A percentile compares a stretch with the other conserved stretches of the same genome.
Conservation (phyloP, 257 asterid genomes). For the Solanum megistacrolobum region DNA sequence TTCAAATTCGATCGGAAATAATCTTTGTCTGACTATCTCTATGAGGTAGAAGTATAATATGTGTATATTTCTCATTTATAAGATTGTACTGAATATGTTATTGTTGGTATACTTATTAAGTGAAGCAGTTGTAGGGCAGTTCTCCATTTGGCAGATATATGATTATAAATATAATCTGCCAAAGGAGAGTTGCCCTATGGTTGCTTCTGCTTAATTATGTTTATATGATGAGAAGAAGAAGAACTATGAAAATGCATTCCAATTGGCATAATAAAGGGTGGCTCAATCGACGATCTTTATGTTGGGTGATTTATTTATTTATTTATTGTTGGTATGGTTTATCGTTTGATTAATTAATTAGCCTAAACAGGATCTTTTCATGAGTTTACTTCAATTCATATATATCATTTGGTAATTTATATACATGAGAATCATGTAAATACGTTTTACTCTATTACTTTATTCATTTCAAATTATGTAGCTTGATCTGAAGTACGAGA, state of each 20-base stretch:
- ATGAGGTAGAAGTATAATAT: background rate
- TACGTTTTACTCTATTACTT: background rate
- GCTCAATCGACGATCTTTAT: background rate
- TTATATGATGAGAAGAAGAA: background rate
- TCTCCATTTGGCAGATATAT: conserved; percentile 4
- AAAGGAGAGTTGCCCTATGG: conserved; percentile 26
- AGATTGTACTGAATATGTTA: background rate
- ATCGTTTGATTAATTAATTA: background rate
- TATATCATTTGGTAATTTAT: background rate
- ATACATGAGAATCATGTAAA: background rate
- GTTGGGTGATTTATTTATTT: background rate
- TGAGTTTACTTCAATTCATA: background rate
- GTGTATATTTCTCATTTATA: background rate
- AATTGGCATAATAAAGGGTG: background rate
- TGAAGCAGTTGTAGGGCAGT: conserved; percentile 6
- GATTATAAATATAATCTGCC: background rate
- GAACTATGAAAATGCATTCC: background rate
- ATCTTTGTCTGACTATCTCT: background rate
- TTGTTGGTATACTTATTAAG: background rate
- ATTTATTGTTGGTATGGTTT: background rate
- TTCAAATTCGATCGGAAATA: background rate
- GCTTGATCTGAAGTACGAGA: background rate
- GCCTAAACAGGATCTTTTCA: background rate
- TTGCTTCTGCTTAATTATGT: conserved; percentile 11
- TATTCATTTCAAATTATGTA: background rate